phyloP scores from a whole-genome alignment of 257 asterid genomes.

The Asclepias syriaca region DNA sequence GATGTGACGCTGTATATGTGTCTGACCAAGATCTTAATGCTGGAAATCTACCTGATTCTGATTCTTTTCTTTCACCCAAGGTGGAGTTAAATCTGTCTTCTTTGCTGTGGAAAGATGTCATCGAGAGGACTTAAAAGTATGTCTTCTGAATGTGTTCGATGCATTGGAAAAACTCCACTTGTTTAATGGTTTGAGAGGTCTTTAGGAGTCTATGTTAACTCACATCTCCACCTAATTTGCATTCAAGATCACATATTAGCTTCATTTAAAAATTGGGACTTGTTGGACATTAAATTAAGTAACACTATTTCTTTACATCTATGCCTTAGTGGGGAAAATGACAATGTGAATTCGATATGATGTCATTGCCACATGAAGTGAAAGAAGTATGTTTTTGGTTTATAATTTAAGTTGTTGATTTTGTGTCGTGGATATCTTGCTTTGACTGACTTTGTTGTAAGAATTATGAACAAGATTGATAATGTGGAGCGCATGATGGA shows the following conservation, averaged over 20 bases:
- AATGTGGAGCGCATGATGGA: slow-evolving; percentile 74
- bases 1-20: not conserved
- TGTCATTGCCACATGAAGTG: not conserved
- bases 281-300: not conserved
- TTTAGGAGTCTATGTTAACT: not conserved
- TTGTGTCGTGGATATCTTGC: not conserved
- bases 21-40: not conserved
- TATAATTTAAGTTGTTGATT: not conserved
- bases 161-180: not conserved
- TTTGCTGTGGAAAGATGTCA: not conserved
- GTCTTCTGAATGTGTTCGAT: not conserved
- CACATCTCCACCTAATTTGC: not conserved
- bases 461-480: slow-evolving; percentile 44
- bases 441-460: slow-evolving; percentile 3
- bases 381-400: not conserved
- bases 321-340: not conserved
- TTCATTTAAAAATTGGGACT: not conserved
- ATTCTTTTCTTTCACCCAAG: not conserved
- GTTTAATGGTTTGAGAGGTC: not conserved
- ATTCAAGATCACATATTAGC: not conserved
- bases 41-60: not conserved
- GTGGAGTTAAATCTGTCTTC: not conserved
- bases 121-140: not conserved
- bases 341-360: not conserved
- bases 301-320: not conserved